phyloP scores from a whole-genome alignment of 2,329 filamentous ascomycete genomes.

The Diaporthe sp. region DNA sequence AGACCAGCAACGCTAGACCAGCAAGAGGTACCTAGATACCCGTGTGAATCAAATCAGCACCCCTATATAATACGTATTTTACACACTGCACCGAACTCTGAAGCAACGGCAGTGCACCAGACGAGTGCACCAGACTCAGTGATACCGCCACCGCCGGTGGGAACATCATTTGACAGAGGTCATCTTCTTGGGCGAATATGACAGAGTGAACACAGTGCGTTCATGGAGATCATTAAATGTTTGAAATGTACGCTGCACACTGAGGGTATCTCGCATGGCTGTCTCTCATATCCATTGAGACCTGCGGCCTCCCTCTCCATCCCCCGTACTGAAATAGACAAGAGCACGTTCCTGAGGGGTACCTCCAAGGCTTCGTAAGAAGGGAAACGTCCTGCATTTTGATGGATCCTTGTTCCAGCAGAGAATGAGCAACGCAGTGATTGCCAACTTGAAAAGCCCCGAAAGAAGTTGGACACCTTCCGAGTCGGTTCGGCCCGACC shows the following conservation, averaged over 20 bases:
- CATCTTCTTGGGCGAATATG: too few relatives aligned
- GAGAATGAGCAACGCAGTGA: not conserved
- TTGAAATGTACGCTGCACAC: slow-evolving; percentile 17
- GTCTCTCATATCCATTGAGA: not conserved
- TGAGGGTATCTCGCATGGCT: slow-evolving; percentile 24
- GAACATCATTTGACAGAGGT: not conserved
- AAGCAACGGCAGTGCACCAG: not conserved
- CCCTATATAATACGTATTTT: not conserved
- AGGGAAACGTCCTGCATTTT: not conserved
- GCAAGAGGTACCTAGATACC: not conserved
- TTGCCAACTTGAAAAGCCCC: not conserved
- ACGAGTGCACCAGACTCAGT: not conserved
- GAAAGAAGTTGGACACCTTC: not conserved
- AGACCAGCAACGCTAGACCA: not conserved
- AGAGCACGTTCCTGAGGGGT: not conserved
- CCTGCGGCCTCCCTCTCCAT: not conserved
- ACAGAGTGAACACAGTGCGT: not conserved
- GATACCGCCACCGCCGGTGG: too few relatives aligned
- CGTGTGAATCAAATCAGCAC: not conserved
- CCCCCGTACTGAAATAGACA: not conserved
- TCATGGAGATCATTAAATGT: slow-evolving; percentile 12
- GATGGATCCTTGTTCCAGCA: not conserved
- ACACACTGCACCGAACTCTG: not conserved
- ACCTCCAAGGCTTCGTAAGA: not conserved
- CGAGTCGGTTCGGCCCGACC: not conserved